These are phyloP conservation scores for Kuraishia floccosa DNA, from an alignment of 805 yeast species.

Conservation along the genomic window DNA sequence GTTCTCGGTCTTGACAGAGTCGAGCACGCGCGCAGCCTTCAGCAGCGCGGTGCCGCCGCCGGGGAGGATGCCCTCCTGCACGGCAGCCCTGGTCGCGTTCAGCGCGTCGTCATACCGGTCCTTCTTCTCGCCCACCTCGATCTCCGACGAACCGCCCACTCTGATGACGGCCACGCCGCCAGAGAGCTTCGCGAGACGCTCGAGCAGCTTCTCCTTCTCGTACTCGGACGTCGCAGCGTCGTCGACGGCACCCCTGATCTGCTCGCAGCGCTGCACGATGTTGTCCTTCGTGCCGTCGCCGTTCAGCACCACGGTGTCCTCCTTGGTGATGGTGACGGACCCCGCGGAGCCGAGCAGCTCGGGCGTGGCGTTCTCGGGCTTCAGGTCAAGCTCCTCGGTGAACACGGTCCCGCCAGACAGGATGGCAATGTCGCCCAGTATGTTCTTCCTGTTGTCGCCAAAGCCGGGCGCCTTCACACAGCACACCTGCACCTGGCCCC, in stretches of 20 bases:
- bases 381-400: conserved; percentile 90
- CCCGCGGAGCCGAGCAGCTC: conserved; percentile 90
- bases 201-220: conserved; percentile 95
- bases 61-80: conserved; percentile 96
- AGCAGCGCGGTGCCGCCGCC: conserved; percentile 99
- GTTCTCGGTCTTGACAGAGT: conserved; percentile 63
- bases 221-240: conserved; percentile 74
- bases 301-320: conserved; percentile 87
- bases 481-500: conserved; percentile 97
- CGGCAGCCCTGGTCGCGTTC: conserved; percentile 98
- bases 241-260: conserved; percentile 73
- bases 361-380: conserved; percentile 88
- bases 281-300: conserved; percentile 83
- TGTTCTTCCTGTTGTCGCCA: conserved; percentile 97
- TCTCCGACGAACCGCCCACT: conserved; percentile 96
- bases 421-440: conserved; percentile 89
- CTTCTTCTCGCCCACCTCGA: conserved; percentile 99
- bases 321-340: conserved; percentile 86
- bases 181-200: conserved; percentile 91
- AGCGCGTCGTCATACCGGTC: conserved; percentile 98
- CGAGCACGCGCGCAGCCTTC: conserved; percentile 78
- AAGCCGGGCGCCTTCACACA: conserved; percentile 99
- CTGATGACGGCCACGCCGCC: conserved; percentile 98
- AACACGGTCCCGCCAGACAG: conserved; percentile 86
- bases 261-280: conserved; percentile 83